Conservation (phyloP, 768 basidiomycete genomes). For the Pleurotus sapidus region DNA sequence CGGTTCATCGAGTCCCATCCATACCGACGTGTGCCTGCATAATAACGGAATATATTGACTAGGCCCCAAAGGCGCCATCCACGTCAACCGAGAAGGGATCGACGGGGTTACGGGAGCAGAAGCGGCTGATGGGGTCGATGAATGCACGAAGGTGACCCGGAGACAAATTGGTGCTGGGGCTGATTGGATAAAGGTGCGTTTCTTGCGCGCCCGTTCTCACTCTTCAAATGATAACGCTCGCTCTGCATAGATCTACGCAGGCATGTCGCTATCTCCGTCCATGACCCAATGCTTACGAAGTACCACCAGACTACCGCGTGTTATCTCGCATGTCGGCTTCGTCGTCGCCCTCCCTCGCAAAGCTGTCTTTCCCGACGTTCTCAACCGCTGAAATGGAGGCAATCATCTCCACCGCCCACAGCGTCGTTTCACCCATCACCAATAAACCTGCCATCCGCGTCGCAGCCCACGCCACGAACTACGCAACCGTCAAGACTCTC, state of each 20-base stretch:
- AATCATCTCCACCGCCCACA: slow-evolving; percentile 38
- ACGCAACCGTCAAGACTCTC: slow-evolving; percentile 29
- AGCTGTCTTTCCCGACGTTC: slow-evolving; percentile 41
- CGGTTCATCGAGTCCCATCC: slow-evolving; percentile 29
- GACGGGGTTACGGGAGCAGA: slow-evolving; percentile 59
- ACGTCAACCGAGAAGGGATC: slow-evolving; percentile 45
- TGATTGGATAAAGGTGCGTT: slow-evolving; percentile 61
- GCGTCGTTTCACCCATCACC: slow-evolving; percentile 40
- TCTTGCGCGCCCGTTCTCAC: neutral
- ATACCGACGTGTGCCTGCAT: slow-evolving; percentile 7
- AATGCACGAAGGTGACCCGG: slow-evolving; percentile 52
- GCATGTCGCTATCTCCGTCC: slow-evolving; percentile 22
- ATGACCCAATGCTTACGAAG: slow-evolving; percentile 11
- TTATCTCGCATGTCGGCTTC: slow-evolving; percentile 44
- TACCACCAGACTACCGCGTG: slow-evolving; percentile 47
- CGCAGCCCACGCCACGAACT: slow-evolving; percentile 48
- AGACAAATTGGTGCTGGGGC: slow-evolving; percentile 63
- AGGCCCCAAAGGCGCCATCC: slow-evolving; percentile 54
- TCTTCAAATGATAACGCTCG: neutral
- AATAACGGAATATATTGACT: neutral
- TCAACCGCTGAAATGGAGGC: slow-evolving; percentile 38
- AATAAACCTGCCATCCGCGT: slow-evolving; percentile 38
- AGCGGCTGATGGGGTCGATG: slow-evolving; percentile 54
- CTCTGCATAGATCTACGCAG: slow-evolving; percentile 51
- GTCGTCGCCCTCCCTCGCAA: slow-evolving; percentile 27